A percentile compares a stretch with the other conserved stretches of the same genome.
These are phyloP conservation scores for Cyclotella sp. DNA, from an alignment of 108 stramenopile species.

Conservation along the genomic window DNA sequence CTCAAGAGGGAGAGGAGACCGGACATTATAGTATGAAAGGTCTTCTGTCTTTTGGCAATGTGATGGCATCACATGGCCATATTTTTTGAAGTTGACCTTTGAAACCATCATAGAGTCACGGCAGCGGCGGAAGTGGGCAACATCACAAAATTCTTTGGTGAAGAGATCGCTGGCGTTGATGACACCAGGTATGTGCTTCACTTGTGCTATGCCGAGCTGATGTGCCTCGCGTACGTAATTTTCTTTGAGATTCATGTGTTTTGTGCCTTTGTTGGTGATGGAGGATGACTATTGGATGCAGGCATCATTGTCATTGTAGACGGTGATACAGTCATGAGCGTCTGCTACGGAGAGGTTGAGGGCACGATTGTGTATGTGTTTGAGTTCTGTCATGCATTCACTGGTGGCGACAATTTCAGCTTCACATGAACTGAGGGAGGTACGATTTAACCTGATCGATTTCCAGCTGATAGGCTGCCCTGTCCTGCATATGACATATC, in stretches of 20 bases:
- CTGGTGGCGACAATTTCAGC: constrained; percentile 20
- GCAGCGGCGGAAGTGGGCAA: background rate
- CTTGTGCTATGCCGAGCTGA: background rate
- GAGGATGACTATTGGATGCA: constrained; percentile 1
- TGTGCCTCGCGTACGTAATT: background rate
- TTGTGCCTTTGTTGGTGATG: constrained; percentile 24
- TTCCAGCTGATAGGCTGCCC: constrained; percentile 17
- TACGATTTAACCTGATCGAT: constrained; percentile 2
- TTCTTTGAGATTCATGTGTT: constrained; percentile 18
- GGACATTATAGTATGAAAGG: too few relatives aligned
- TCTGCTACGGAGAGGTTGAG: background rate
- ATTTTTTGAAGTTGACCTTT: background rate
- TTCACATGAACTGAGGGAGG: constrained; percentile 24
- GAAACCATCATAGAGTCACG: constrained; percentile 4
- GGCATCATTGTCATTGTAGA: constrained; percentile 16
- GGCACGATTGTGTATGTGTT: background rate
- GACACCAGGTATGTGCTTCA: background rate
- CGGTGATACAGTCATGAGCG: background rate
- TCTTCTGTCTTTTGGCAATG: background rate
- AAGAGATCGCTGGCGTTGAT: constrained; percentile 6
- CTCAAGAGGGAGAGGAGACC: too few relatives aligned
- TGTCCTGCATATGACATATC: background rate
- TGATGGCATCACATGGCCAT: background rate
- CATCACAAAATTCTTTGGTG: background rate
- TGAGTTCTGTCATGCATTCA: constrained; percentile 4